Evolutionary conservation across 352 stramenopile species (phyloP).

Genomic region (Pythium sp.): DNA sequence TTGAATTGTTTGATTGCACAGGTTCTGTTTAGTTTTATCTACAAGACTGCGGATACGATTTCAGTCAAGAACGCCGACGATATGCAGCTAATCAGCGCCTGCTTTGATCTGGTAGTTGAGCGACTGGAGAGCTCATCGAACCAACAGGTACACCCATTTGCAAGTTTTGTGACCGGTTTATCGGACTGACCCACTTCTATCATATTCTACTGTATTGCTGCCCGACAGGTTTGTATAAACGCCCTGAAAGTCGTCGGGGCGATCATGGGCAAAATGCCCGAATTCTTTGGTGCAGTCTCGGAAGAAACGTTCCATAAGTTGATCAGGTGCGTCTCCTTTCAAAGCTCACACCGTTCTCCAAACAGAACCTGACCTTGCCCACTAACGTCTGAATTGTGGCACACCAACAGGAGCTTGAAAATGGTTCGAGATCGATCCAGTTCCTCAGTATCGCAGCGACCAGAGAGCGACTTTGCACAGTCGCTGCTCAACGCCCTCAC

Average conservation of each 20-base stretch:
- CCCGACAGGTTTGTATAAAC: slow-evolving; percentile 39
- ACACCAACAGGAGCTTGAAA: slow-evolving; percentile 31
- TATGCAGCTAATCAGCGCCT: background rate
- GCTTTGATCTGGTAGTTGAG: slow-evolving; percentile 8
- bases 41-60: slow-evolving; percentile 13
- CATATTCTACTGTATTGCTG: background rate
- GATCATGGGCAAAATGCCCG: slow-evolving; percentile 47
- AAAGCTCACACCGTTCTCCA: background rate
- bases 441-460: slow-evolving; percentile 6
- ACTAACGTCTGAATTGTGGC: background rate
- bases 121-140: slow-evolving; percentile 10
- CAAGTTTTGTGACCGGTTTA: background rate
- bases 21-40: slow-evolving; percentile 20
- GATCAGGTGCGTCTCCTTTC: slow-evolving; percentile 23
- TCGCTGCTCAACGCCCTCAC: slow-evolving; percentile 42
- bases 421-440: slow-evolving; percentile 28
- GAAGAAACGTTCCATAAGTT: slow-evolving; percentile 25
- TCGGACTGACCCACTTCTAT: background rate
- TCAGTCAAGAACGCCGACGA: background rate
- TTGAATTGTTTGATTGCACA: background rate
- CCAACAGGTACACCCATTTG: slow-evolving; percentile 16
- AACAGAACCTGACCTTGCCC: background rate
- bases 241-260: slow-evolving; percentile 56
- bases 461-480: slow-evolving; percentile 41
- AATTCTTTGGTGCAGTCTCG: slow-evolving; percentile 30